Conservation (phyloP, 352 stramenopile genomes). For the Pelagophyceae sp. region DNA sequence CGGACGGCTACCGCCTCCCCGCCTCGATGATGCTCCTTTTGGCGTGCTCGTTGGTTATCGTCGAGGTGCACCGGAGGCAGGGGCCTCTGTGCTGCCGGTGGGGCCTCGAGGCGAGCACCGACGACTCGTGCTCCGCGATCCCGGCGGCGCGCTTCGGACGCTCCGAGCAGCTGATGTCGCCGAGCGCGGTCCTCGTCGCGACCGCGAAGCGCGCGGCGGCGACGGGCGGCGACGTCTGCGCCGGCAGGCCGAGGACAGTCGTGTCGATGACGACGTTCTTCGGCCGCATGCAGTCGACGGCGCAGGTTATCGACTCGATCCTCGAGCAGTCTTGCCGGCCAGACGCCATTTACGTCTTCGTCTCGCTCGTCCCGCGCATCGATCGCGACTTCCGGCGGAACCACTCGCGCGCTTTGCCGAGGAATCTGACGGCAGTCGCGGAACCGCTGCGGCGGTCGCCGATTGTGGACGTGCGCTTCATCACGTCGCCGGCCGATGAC, state of each 20-base stretch:
- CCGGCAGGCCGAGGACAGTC: neutral
- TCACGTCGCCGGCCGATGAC: neutral
- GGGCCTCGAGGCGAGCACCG: too few species aligned
- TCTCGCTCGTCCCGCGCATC: neutral
- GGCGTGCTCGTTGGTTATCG: too few species aligned
- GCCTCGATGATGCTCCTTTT: too few species aligned
- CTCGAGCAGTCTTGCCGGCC: neutral
- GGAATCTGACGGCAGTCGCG: neutral
- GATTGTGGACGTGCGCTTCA: neutral
- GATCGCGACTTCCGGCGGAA: slow-evolving; percentile 2
- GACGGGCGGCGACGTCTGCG: neutral
- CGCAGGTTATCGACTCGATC: neutral
- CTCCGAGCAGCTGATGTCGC: neutral
- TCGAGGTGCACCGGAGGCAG: too few species aligned
- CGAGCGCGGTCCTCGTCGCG: neutral
- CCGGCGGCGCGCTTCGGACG: neutral
- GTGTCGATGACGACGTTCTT: slow-evolving; percentile 4
- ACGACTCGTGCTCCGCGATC: too few species aligned
- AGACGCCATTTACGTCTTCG: slow-evolving; percentile 11
- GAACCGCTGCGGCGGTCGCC: neutral
- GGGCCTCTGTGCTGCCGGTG: too few species aligned
- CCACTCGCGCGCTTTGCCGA: neutral
- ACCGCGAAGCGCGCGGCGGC: neutral
- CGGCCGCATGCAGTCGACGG: neutral
- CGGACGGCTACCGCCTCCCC: too few species aligned